Conservation (phyloP, 768 basidiomycete genomes). For the Dioszegia hungarica region DNA sequence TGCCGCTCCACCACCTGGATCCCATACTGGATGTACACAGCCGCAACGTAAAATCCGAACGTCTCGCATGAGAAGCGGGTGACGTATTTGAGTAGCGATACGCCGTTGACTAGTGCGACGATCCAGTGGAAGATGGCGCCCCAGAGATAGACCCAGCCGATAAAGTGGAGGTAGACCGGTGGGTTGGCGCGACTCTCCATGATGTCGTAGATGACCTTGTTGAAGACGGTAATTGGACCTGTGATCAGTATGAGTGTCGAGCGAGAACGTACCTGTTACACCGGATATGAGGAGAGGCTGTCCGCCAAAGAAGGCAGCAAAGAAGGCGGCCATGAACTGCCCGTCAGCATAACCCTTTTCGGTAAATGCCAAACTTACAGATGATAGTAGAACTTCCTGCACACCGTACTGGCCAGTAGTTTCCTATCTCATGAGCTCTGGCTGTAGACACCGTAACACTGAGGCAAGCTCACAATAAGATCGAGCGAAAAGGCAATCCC, state of each 20-base stretch:
- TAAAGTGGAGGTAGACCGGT: conserved; percentile 75
- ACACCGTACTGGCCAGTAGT: conserved; percentile 86
- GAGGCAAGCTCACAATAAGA: conserved; percentile 55
- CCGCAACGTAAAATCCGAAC: conserved; percentile 87
- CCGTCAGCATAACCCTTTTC: background rate
- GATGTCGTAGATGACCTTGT: conserved; percentile 81
- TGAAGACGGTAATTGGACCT: conserved; percentile 89
- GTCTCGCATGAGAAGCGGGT: conserved; percentile 87
- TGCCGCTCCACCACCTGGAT: conserved; percentile 77
- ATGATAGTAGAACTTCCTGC: conserved; percentile 65
- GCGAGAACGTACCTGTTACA: conserved; percentile 62
- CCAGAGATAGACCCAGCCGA: conserved; percentile 92
- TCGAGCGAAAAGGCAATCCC: conserved; percentile 89
- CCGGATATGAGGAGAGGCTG: conserved; percentile 90
- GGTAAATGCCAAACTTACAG: conserved; percentile 20
- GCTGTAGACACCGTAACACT: background rate
- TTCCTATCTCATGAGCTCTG: conserved; percentile 51
- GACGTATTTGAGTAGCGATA: conserved; percentile 78
- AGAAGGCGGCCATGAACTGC: conserved; percentile 82
- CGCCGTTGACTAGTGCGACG: conserved; percentile 69
- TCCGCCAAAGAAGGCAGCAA: conserved; percentile 79
- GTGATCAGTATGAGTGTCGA: background rate
- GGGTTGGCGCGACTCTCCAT: conserved; percentile 50
- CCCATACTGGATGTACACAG: conserved; percentile 70
- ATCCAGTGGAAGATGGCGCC: conserved; percentile 74